Evolutionary conservation across 2,329 filamentous ascomycete genomes (phyloP), one percentile per base, ranked within the genome.

Genomic region (Penicillium sp.): DNA sequence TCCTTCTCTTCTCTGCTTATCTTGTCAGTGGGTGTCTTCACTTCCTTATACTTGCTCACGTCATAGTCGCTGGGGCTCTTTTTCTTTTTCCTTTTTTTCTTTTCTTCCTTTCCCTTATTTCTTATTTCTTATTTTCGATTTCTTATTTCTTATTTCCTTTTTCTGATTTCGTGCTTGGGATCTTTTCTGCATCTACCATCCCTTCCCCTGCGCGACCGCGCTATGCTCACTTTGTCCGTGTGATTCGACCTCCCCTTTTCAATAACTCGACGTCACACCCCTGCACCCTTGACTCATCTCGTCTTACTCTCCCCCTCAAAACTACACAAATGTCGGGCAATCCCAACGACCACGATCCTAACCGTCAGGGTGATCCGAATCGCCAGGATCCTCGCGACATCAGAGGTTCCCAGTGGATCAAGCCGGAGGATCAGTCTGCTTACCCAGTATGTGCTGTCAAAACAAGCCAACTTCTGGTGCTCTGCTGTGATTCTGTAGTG

Each of bases 281-380:
- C 52, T 56, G 55, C 49, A 58, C 58, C 51, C 56, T 63, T 63
- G 54, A 63, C 55, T 58, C 56, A 49, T 56, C 55, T 59, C 49
- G 50, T 56, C 54, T 53, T 53, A 43, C 53, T 58, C 6, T 7
- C 27, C 41, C 41, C 31, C 5, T 25, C 22, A 25, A 25, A 44
- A 30, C 34, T 29, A 39, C 58, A 64, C 67, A 61, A 71, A 72
- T 72, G 70, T 72, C 70, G 63, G 65, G 59, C 27, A 38, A 38
- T 65, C 72, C 74, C 54, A 62, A 60, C 64, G 74, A 76, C 63
- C 68, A 72, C 52, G 68, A 66, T 63, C 42, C 42, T 16, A 45
- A 10, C 18, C 72, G 71, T 53, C 71, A 67, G 64, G 71, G 70
- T 42, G 53, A 54, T 41, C 48, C 48, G 53, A 67, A 65, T 63